Conservation (phyloP, 495 filamentous ascomycete species). For the Lasiosphaeria ovina region DNA sequence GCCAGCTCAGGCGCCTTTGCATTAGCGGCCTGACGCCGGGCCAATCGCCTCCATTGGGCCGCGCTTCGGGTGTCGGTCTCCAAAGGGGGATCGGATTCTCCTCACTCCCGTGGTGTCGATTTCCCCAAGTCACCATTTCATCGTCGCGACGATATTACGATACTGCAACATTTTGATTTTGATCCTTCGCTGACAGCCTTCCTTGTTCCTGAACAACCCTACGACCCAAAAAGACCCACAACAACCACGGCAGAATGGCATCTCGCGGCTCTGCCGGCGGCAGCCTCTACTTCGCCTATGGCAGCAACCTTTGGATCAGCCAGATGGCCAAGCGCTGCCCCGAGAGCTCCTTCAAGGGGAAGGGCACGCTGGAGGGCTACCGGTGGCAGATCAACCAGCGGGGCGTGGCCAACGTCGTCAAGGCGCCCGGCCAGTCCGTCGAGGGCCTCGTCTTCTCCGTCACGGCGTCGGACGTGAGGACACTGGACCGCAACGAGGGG, state of each 20-base stretch:
- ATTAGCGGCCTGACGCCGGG: too few relatives aligned
- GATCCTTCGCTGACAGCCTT: too few relatives aligned
- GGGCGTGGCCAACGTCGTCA: background rate
- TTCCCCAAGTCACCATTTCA: too few relatives aligned
- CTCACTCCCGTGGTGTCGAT: too few relatives aligned
- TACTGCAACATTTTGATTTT: too few relatives aligned
- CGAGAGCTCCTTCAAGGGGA: background rate
- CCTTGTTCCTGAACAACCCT: too few relatives aligned
- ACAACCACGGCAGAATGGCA: background rate
- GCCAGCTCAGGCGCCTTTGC: too few relatives aligned
- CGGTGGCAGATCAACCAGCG: constrained; percentile 5
- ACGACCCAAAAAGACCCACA: too few relatives aligned
- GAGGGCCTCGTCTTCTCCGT: background rate
- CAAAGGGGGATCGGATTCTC: too few relatives aligned
- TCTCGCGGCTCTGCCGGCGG: background rate
- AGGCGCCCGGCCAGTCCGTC: background rate
- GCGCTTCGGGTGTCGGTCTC: too few relatives aligned
- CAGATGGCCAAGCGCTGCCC: constrained; percentile 4
- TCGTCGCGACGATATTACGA: too few relatives aligned
- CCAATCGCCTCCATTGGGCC: too few relatives aligned
- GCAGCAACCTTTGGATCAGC: background rate
- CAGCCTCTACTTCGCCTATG: constrained; percentile 6
- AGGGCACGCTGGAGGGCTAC: background rate
- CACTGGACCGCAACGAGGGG: constrained; percentile 1
- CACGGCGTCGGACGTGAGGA: background rate